phyloP scores from a whole-genome alignment of 176 grass and related monocot species.

The Themeda triandra region DNA sequence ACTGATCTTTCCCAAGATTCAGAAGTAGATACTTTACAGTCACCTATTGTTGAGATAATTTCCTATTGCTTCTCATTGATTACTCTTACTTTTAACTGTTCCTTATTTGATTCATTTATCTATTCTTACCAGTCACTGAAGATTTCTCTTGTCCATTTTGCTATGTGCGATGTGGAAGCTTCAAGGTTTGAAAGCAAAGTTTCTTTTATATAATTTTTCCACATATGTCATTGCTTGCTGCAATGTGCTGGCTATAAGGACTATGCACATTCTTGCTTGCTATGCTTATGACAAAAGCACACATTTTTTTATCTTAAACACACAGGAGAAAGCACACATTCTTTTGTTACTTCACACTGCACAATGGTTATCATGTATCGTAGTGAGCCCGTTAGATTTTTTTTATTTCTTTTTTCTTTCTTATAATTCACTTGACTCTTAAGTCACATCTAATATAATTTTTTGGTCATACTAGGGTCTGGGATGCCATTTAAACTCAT shows the following conservation, averaged over 20 bases:
- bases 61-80: slow-evolving; percentile 8
- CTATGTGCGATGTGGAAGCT: slow-evolving; percentile 83
- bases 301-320: no score
- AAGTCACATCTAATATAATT: slow-evolving; percentile 27
- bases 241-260: neutral
- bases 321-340: no score
- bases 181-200: slow-evolving; percentile 59
- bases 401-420: neutral
- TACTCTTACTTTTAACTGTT: slow-evolving; percentile 6
- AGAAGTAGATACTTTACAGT: neutral
- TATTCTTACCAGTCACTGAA: slow-evolving; percentile 81
- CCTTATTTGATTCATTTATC: slow-evolving; percentile 20
- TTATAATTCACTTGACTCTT: neutral
- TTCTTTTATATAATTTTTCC: slow-evolving; percentile 15
- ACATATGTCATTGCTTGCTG: neutral
- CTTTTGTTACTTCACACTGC: neutral
- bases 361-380: neutral
- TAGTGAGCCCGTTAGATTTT: neutral
- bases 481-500: slow-evolving; percentile 79
- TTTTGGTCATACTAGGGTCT: slow-evolving; percentile 62
- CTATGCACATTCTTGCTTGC: slow-evolving; percentile 13
- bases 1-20: neutral
- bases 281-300: neutral
- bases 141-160: slow-evolving; percentile 98
- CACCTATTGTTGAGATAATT: slow-evolving; percentile 12